Evolutionary conservation across 2,329 filamentous ascomycete species (phyloP), one percentile per base, ranked within the genome.

Genomic region (Penicillium corylophilum): DNA sequence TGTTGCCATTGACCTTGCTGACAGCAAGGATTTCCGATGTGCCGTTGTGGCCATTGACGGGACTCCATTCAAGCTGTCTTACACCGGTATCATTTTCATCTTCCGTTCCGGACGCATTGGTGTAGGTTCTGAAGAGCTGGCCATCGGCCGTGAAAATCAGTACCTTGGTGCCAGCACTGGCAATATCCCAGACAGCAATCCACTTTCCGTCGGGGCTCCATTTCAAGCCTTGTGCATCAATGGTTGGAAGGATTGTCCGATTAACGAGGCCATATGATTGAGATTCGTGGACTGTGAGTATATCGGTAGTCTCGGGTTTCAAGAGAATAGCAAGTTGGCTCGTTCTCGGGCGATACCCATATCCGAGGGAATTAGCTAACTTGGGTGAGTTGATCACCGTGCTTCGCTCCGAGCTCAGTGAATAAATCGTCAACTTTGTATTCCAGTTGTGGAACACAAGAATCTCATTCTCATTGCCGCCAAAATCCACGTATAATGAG

Each of bases 151-250:
- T 85, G 59, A 80, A 83, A 36, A 85, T 74, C 48, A 78, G 67
- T 10, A 84, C 63, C 48, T 74, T 77, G 29, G 77, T 78, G 7
- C 78, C 77, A 6, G 71, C 68, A 50, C 77, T 79, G 2, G 80
- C 73, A 28, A 78, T 69, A 59, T 85, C 83, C 74, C 82, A 79
- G 4, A 84, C 64, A 1, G 77, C 79, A 51, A 85, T 69, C 83
- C 83, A 86, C 53, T 74, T 72, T 4, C 82, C 82, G 65, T 84
- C 80, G 0, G 77, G 75, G 56, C 80, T 84, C 82, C 82, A 86
- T 62, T 78, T 79, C 31, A 86, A 48, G 0, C 79, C 79, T 53
- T 81, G 79, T 1, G 80, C 82, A 69, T 86, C 82, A 15, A 74
- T 63, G 2, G 81, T 84, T 1, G 79, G 59, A 6, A 81, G 63